Evolutionary conservation across 2,329 filamentous ascomycete genomes (phyloP).

Genomic region (Ascochyta pisi): DNA sequence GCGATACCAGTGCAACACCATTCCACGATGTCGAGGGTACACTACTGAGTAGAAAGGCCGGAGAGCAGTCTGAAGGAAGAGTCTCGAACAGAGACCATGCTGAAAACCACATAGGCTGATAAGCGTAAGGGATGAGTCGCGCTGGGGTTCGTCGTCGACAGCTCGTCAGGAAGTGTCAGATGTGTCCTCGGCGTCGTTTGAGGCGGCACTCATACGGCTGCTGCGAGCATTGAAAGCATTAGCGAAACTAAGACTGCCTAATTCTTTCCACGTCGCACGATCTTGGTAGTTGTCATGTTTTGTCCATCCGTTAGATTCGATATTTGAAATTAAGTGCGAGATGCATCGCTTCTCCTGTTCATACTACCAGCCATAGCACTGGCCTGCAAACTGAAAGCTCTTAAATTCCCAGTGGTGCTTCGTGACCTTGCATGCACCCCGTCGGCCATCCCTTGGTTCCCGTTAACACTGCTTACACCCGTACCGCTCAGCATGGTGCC

Average conservation of each 20-base stretch:
- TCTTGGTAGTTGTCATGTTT: neutral
- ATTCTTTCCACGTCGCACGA: neutral
- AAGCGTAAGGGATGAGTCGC: no score
- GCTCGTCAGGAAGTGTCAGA: no score
- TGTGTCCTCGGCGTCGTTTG: neutral
- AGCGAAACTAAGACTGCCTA: neutral
- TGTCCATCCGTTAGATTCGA: neutral
- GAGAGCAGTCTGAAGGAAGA: no score
- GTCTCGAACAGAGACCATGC: no score
- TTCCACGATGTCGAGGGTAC: no score
- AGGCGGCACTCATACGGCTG: neutral
- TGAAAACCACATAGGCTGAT: no score
- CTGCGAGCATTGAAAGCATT: conserved; percentile 3
- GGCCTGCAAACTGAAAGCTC: conserved; percentile 29
- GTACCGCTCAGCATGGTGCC: neutral
- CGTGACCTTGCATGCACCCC: conserved; percentile 1
- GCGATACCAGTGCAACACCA: no score
- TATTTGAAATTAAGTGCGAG: neutral
- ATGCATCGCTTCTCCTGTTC: conserved; percentile 20
- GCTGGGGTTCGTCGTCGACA: no score
- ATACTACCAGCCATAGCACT: conserved; percentile 29
- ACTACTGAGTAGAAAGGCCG: no score
- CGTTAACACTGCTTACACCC: no score
- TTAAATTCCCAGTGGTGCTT: conserved; percentile 22
- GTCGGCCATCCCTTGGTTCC: neutral